Conservation (phyloP, 2,329 filamentous ascomycete genomes). For the Penicillium sclerotiorum region DNA sequence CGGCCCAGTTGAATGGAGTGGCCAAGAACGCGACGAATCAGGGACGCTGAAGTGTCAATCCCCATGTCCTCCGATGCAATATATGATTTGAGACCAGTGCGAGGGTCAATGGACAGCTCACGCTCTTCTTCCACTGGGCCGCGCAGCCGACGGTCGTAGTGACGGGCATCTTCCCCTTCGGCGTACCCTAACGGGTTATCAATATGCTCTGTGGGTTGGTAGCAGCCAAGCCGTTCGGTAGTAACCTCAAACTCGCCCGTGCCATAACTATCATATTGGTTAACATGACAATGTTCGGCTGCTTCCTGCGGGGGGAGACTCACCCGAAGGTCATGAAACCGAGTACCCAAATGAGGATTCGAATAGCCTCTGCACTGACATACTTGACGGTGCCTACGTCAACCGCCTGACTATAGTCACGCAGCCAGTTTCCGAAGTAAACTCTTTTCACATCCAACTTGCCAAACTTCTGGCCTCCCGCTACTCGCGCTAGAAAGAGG, state of each 20-base stretch:
- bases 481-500: constrained; percentile 65
- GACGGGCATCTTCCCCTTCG: constrained; percentile 80
- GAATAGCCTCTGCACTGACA: constrained; percentile 87
- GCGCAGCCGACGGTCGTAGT: constrained; percentile 79
- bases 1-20: constrained; percentile 79
- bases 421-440: constrained; percentile 96
- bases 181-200: constrained; percentile 82
- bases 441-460: constrained; percentile 86
- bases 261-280: constrained; percentile 47
- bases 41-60: constrained; percentile 79
- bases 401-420: constrained; percentile 90
- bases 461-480: constrained; percentile 78
- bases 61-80: constrained; percentile 80
- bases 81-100: constrained; percentile 84
- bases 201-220: constrained; percentile 81
- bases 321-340: constrained; percentile 89
- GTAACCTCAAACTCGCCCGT: constrained; percentile 87
- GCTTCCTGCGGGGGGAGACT: constrained; percentile 1
- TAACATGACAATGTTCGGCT: not conserved
- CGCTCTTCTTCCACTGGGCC: constrained; percentile 76
- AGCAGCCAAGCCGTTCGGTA: constrained; percentile 74
- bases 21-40: constrained; percentile 73
- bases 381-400: constrained; percentile 91
- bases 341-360: constrained; percentile 83
- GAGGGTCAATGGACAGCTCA: constrained; percentile 76